Conservation (phyloP, 2,329 filamentous ascomycete species). For the Sphaerulina musiva region DNA sequence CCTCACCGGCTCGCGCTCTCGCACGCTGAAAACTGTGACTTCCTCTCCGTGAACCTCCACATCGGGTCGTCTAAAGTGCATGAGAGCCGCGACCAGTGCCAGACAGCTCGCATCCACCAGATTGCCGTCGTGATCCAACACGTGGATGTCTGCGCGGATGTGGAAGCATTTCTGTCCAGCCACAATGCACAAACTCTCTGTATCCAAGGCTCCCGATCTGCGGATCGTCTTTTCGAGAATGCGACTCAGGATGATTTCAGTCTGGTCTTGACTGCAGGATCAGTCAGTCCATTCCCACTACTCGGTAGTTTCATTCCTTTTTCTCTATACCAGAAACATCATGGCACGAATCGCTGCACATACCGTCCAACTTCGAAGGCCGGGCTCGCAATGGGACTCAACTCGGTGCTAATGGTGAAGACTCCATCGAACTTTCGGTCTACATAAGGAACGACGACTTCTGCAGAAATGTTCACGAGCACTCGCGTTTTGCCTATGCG, state of each 20-base stretch:
- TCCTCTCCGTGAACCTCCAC: conserved; percentile 77
- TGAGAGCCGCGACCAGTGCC: conserved; percentile 77
- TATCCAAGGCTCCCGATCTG: conserved; percentile 84
- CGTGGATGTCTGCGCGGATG: conserved; percentile 83
- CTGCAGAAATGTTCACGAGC: conserved; percentile 75
- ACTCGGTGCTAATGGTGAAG: conserved; percentile 85
- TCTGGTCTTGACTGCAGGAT: conserved; percentile 42
- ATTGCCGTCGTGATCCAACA: conserved; percentile 85
- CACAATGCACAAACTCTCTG: conserved; percentile 88
- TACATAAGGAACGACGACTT: conserved; percentile 75
- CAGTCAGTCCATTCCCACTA: conserved; percentile 53
- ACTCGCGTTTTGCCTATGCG: conserved; percentile 86
- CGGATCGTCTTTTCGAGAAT: conserved; percentile 91
- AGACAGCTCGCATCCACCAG: conserved; percentile 81
- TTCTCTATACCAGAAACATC: too few species aligned
- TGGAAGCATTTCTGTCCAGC: conserved; percentile 89
- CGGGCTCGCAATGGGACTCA: conserved; percentile 86
- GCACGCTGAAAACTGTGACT: conserved; percentile 74
- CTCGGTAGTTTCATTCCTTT: too few species aligned
- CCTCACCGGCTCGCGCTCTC: conserved; percentile 83
- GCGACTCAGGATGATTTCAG: conserved; percentile 78
- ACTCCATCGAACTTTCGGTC: conserved; percentile 93
- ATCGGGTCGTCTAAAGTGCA: conserved; percentile 87
- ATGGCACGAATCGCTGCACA: conserved; percentile 24
- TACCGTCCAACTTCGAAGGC: conserved; percentile 78